A percentile compares a stretch with the other conserved stretches of the same genome.
Evolutionary conservation across 768 basidiomycete genomes (phyloP).

Genomic region (Boletus tomentosulus): DNA sequence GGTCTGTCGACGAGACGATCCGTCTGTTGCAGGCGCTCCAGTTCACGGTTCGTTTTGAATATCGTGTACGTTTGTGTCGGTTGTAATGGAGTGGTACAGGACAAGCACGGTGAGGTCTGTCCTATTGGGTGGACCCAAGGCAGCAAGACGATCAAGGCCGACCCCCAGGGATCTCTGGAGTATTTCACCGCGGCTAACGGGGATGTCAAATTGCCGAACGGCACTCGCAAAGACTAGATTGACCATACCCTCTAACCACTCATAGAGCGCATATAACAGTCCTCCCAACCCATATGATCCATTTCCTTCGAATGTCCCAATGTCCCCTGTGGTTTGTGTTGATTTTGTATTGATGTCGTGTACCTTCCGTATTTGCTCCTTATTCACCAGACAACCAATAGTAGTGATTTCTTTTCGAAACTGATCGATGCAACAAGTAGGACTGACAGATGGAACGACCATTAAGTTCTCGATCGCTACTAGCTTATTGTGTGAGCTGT

Average conservation of each 20-base stretch:
- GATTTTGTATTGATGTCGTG: neutral
- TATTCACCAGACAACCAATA: neutral
- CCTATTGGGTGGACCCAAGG: conserved; percentile 91
- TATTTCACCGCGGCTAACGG: conserved; percentile 51
- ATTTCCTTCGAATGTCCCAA: too few species aligned
- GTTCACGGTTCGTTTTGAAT: conserved; percentile 55
- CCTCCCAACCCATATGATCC: too few species aligned
- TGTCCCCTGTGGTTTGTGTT: neutral
- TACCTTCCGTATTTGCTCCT: too few species aligned
- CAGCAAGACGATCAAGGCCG: conserved; percentile 75
- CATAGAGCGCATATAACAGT: too few species aligned
- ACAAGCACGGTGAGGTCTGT: conserved; percentile 89
- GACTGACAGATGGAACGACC: too few species aligned
- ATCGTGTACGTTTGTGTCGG: neutral
- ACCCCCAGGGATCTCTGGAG: conserved; percentile 67
- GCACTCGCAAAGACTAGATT: conserved; percentile 43
- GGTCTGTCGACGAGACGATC: conserved; percentile 89
- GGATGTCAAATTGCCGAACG: conserved; percentile 33
- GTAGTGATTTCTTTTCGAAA: neutral
- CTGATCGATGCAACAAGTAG: neutral
- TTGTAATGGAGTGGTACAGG: conserved; percentile 33
- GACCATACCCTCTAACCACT: neutral
- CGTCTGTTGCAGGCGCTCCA: conserved; percentile 94
- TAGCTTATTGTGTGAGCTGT: neutral
- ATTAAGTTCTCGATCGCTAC: too few species aligned